Conservation (phyloP, 441 rosid genomes). For the Gossypium gossypioides region DNA sequence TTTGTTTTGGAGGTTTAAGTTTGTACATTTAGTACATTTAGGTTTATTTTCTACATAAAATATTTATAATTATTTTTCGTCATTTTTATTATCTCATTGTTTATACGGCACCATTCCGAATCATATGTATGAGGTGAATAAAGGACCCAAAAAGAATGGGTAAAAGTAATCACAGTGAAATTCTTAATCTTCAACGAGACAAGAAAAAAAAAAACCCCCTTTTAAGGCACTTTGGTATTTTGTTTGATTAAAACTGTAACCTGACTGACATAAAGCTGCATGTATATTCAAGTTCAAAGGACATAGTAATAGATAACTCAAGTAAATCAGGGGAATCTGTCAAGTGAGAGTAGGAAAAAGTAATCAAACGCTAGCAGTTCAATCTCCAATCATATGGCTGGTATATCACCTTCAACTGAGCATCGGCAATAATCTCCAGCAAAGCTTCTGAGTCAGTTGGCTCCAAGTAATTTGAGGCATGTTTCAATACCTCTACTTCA, state of each 20-base stretch:
- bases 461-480: slow-evolving; percentile 61
- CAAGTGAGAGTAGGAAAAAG: slow-evolving; percentile 10
- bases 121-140: too few relatives aligned
- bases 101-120: too few relatives aligned
- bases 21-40: too few relatives aligned
- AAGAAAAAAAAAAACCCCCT: background rate
- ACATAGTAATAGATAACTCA: slow-evolving; percentile 1
- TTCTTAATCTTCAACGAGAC: background rate
- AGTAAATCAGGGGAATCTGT: slow-evolving; percentile 10
- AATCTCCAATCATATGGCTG: slow-evolving; percentile 68
- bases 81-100: too few relatives aligned
- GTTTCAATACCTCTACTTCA: slow-evolving; percentile 61
- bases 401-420: slow-evolving; percentile 56
- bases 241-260: slow-evolving; percentile 6
- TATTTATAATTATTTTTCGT: too few relatives aligned
- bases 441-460: slow-evolving; percentile 45
- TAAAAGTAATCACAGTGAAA: too few relatives aligned
- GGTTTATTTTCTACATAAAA: too few relatives aligned
- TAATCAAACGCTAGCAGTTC: slow-evolving; percentile 35
- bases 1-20: too few relatives aligned
- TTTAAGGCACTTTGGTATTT: background rate
- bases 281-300: slow-evolving; percentile 1
- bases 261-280: slow-evolving; percentile 1
- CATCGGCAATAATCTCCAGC: slow-evolving; percentile 45
- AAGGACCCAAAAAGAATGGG: too few relatives aligned